phyloP scores from a whole-genome alignment of 2,329 filamentous ascomycete genomes.

The Podosphaera xanthii region DNA sequence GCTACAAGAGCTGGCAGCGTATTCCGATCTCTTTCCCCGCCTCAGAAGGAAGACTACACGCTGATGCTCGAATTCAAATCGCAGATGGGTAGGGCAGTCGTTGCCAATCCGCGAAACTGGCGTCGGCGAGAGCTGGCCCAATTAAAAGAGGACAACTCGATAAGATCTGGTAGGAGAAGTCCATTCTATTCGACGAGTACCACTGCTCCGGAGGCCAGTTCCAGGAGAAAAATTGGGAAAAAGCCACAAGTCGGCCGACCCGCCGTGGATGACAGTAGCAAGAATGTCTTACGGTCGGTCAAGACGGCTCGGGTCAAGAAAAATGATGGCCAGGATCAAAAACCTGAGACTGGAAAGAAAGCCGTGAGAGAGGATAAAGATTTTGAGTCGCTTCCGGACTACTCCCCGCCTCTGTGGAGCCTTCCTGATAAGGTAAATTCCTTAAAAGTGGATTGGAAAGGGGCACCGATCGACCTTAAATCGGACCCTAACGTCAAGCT shows the following conservation, averaged over 20 bases:
- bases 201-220: not conserved
- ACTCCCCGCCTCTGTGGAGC: conserved; percentile 43
- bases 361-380: conserved; percentile 65
- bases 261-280: not conserved
- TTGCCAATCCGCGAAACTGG: conserved; percentile 11
- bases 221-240: not conserved
- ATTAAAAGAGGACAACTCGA: conserved; percentile 10
- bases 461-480: conserved; percentile 51
- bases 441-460: conserved; percentile 76
- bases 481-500: conserved; percentile 45
- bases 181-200: too few species aligned
- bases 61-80: conserved; percentile 29
- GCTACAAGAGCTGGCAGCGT: conserved; percentile 11
- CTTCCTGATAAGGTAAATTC: conserved; percentile 44
- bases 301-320: conserved; percentile 1
- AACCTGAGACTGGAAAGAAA: conserved; percentile 20
- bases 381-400: conserved; percentile 48
- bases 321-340: conserved; percentile 4
- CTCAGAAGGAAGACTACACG: conserved; percentile 29
- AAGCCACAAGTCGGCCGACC: not conserved
- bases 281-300: not conserved
- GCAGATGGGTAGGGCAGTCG: conserved; percentile 21
- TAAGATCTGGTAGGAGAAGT: conserved; percentile 6
- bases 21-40: conserved; percentile 24
- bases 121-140: conserved; percentile 11